Evolutionary conservation across 2,329 filamentous ascomycete species (phyloP).

Genomic region (Phoma sp.): DNA sequence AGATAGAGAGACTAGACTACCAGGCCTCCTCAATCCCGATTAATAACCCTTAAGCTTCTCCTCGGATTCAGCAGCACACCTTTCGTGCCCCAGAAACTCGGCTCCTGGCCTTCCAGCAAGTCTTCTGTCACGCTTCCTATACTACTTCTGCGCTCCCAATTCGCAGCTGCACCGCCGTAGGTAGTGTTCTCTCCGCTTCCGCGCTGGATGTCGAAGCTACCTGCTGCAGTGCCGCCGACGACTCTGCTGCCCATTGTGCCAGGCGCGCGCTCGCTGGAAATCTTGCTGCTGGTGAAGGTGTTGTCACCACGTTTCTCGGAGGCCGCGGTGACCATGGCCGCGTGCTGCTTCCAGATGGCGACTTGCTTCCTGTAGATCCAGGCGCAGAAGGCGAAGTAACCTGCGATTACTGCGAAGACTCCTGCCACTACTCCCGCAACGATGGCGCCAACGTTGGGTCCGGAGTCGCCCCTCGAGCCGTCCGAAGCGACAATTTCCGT

Average conservation of each 20-base stretch:
- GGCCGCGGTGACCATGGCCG: conserved; percentile 65
- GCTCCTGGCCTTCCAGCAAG: conserved; percentile 67
- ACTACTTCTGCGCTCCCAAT: conserved; percentile 47
- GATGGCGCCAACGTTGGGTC: conserved; percentile 61
- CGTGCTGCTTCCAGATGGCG: conserved; percentile 71
- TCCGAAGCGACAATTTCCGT: conserved; percentile 47
- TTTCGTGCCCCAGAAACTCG: conserved; percentile 68
- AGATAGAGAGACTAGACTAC: too few species aligned
- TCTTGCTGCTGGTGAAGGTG: conserved; percentile 34
- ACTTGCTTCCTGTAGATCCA: conserved; percentile 77
- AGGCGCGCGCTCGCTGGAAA: conserved; percentile 31
- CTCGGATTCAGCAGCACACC: conserved; percentile 70
- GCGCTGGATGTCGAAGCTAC: conserved; percentile 27
- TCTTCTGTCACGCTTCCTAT: conserved; percentile 62
- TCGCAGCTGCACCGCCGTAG: conserved; percentile 26
- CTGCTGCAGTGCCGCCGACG: conserved; percentile 23
- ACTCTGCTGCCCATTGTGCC: conserved; percentile 23
- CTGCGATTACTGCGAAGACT: conserved; percentile 65
- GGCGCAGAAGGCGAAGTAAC: conserved; percentile 72
- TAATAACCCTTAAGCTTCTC: conserved; percentile 72
- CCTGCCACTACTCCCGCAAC: conserved; percentile 68
- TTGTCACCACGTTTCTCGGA: conserved; percentile 49
- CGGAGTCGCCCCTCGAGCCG: conserved; percentile 28
- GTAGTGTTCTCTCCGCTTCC: conserved; percentile 21
- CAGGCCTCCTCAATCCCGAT: conserved; percentile 54